Evolutionary conservation across 306 rosid species (phyloP).

Genomic region (Cicer yamashitae): DNA sequence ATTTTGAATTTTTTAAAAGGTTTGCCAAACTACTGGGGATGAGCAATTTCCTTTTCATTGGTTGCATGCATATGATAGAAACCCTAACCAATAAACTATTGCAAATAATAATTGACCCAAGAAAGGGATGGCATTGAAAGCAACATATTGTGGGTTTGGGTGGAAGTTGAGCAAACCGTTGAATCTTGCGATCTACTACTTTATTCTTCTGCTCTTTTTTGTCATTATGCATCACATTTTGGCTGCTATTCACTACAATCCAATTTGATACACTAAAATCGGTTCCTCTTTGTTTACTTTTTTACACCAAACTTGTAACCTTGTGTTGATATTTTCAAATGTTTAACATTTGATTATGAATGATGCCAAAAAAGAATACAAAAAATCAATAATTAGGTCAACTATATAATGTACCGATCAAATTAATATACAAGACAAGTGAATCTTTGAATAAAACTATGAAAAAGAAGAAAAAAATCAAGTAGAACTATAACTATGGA

Average conservation of each 20-base stretch:
- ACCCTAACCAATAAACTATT: neutral
- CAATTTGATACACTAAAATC: conserved; percentile 1
- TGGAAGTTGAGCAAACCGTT: conserved; percentile 43
- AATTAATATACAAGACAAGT: neutral
- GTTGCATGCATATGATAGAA: neutral
- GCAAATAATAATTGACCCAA: conserved; percentile 19
- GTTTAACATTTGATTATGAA: neutral
- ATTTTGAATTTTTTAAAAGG: too few relatives aligned
- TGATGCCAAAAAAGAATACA: conserved; percentile 25
- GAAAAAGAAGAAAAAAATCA: neutral
- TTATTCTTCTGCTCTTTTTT: conserved; percentile 12
- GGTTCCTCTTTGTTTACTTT: conserved; percentile 32
- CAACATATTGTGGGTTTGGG: conserved; percentile 39
- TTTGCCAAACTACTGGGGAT: too few relatives aligned
- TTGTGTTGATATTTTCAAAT: conserved; percentile 20
- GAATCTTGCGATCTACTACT: conserved; percentile 33
- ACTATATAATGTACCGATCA: neutral
- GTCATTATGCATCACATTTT: conserved; percentile 4
- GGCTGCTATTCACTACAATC: conserved; percentile 20
- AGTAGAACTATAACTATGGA: too few relatives aligned
- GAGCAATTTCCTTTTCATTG: neutral
- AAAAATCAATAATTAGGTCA: conserved; percentile 41
- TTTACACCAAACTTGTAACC: conserved; percentile 31
- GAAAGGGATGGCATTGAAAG: conserved; percentile 35
- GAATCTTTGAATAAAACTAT: conserved; percentile 8